These are phyloP conservation scores for Boletellus ananiceps DNA, from an alignment of 768 basidiomycete genomes.

Conservation along the genomic window DNA sequence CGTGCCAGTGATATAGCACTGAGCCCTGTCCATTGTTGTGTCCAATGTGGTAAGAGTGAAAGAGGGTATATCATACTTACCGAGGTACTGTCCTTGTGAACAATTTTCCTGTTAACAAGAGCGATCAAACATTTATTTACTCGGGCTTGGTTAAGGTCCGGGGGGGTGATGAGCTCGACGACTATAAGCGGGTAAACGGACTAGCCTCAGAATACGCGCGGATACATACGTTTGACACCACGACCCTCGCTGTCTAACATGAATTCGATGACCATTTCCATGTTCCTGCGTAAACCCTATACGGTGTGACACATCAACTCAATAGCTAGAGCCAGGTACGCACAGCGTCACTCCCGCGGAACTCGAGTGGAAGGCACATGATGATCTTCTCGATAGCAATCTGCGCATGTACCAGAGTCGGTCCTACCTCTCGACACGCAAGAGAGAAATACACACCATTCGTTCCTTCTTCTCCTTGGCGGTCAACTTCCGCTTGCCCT, in stretches of 20 bases:
- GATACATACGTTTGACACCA: slow-evolving; percentile 57
- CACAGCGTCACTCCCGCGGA: slow-evolving; percentile 84
- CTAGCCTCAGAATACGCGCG: neutral
- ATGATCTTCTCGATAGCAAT: slow-evolving; percentile 68
- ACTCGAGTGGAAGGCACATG: slow-evolving; percentile 79
- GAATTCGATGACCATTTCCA: slow-evolving; percentile 76
- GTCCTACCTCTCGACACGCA: no score
- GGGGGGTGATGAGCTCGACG: slow-evolving; percentile 67
- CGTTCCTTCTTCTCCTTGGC: slow-evolving; percentile 84
- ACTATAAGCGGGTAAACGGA: slow-evolving; percentile 42
- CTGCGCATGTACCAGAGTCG: slow-evolving; percentile 24
- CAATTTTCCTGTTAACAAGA: slow-evolving; percentile 81
- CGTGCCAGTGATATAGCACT: slow-evolving; percentile 69
- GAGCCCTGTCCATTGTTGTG: slow-evolving; percentile 42
- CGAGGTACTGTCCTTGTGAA: slow-evolving; percentile 66
- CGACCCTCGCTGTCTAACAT: slow-evolving; percentile 61
- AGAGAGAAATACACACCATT: slow-evolving; percentile 46
- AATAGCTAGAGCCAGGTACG: slow-evolving; percentile 24
- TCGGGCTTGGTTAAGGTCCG: slow-evolving; percentile 83
- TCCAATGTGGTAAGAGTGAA: neutral
- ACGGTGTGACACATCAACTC: neutral
- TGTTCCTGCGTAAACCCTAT: slow-evolving; percentile 67
- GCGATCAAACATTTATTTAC: slow-evolving; percentile 94
- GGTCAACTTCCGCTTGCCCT: slow-evolving; percentile 62
- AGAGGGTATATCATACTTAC: slow-evolving; percentile 31